Conservation (phyloP, 495 filamentous ascomycete species). For the Penicillium macrosclerotiorum region DNA sequence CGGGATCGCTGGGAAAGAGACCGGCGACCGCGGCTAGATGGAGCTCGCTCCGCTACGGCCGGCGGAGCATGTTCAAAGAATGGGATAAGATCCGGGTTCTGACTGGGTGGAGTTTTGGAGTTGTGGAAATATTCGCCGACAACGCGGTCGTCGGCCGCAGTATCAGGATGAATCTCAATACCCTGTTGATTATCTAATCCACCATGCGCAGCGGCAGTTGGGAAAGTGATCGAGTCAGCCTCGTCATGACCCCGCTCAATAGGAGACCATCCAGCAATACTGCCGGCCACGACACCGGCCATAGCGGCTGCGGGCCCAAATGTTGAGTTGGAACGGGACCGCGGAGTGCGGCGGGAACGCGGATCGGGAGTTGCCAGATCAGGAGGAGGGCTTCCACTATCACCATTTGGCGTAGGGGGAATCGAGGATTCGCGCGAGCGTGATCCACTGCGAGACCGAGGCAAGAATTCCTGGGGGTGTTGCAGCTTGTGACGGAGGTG, state of each 20-base stretch:
- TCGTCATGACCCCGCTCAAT: conserved; percentile 60
- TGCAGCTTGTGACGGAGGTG: conserved; percentile 81
- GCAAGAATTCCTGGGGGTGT: conserved; percentile 73
- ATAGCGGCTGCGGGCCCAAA: conserved; percentile 77
- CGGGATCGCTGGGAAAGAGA: conserved; percentile 41
- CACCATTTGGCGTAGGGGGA: conserved; percentile 63
- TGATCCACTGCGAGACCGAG: conserved; percentile 70
- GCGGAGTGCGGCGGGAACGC: conserved; percentile 63
- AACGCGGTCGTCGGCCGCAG: conserved; percentile 53
- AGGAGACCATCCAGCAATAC: conserved; percentile 86
- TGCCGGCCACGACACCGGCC: conserved; percentile 85
- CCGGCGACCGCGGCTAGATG: conserved; percentile 37
- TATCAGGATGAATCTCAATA: conserved; percentile 57
- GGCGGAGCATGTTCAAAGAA: conserved; percentile 48
- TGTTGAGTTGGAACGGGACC: conserved; percentile 84
- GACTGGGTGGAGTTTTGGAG: conserved; percentile 55
- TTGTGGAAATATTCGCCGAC: conserved; percentile 43
- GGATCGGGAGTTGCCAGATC: conserved; percentile 68
- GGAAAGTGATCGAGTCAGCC: conserved; percentile 51
- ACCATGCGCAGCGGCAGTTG: conserved; percentile 35
- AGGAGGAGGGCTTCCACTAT: conserved; percentile 46
- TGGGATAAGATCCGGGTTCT: conserved; percentile 54
- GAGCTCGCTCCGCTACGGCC: conserved; percentile 26
- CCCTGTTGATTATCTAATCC: conserved; percentile 52
- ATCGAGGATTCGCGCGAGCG: conserved; percentile 70